Base-by-base conservation (phyloP, 495 filamentous ascomycete species). In the Tricharina praecox region DNA sequence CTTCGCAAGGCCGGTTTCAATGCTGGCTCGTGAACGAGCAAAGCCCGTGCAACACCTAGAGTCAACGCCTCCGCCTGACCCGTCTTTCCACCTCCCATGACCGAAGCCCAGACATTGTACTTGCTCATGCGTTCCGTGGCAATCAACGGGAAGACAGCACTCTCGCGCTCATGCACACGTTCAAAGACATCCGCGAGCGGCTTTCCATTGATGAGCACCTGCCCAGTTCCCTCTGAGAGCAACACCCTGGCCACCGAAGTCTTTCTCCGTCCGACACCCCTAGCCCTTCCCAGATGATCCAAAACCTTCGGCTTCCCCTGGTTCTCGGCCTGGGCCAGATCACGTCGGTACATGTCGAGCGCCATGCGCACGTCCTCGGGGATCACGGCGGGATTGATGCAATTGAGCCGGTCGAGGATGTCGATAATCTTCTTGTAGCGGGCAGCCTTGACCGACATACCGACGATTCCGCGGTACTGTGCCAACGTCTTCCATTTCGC, bases 41-140 rank as follows among this genome's bases (percentile, higher is more conserved):
- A 66, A 13, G 83, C 90, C 57, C 85, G 85, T 36, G 80, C 81
- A 62, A 93, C 72, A n/a, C 80, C 90, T 70, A 99, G 66, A 44
- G 92, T 93, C 52, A 93, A 74, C 20, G 90, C 86, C 66, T 96
- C 90, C 8, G 90, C 92, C 66, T 99, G 90, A 2, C 90, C 90
- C 8, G 90, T 99, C 20, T 77, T 78, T 53, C 90, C 90, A 48
- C 90, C 90, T 28, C 90, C 90, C 32, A 66, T 68, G 2, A 85
- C 82, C 9, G 77, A 67, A 45, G 77, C 84, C 80, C 81, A 99
- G 10, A 93, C 82, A 61, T 99, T 99, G 67, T 99, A 99, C 64
- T 92, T 95, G 64, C 93, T 85, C 48, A 93, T 61, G 45, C 90
- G 70, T n/a, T 76, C 67, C 25, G 86, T 88, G 38, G 74, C 73